Conservation (phyloP, 192 early-diverging fungal species). For the Umbelopsis sp. region DNA sequence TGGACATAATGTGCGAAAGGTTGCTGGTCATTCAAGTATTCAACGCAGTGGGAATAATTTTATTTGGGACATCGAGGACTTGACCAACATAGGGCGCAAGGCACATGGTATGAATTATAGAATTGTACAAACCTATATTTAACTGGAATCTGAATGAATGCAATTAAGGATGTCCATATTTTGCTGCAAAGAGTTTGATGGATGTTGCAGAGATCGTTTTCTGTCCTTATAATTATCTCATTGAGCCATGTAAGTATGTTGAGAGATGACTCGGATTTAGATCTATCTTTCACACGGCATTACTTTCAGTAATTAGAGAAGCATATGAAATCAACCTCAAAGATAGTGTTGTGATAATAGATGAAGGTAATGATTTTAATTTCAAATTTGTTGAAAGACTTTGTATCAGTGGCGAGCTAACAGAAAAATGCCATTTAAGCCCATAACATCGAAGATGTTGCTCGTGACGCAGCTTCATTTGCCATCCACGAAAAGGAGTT, state of each 20-base stretch:
- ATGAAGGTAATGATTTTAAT: conserved; percentile 45
- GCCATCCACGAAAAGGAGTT: conserved; percentile 48
- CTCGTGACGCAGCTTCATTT: conserved; percentile 52
- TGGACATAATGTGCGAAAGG: conserved; percentile 9
- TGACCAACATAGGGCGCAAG: conserved; percentile 41
- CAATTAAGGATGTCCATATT: conserved; percentile 59
- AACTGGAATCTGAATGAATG: neutral
- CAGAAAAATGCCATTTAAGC: conserved; percentile 25
- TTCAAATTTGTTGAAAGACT: neutral
- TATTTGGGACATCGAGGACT: conserved; percentile 65
- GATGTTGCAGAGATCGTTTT: conserved; percentile 57
- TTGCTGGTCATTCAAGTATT: conserved; percentile 13
- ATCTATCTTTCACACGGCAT: neutral
- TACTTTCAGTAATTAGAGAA: conserved; percentile 43
- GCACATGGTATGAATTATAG: neutral
- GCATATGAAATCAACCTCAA: conserved; percentile 50
- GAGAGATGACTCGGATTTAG: neutral
- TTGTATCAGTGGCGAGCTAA: no score
- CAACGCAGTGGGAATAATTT: neutral
- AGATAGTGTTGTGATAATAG: conserved; percentile 55
- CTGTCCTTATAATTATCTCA: conserved; percentile 68
- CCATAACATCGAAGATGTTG: conserved; percentile 64
- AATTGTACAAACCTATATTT: neutral
- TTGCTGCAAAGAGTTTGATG: conserved; percentile 46
- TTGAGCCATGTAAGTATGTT: conserved; percentile 52